Percentiles rank a stretch among this genome's conserved stretches.
Conservation (phyloP, 2,329 filamentous ascomycete genomes). For the Orbilia quercus region DNA sequence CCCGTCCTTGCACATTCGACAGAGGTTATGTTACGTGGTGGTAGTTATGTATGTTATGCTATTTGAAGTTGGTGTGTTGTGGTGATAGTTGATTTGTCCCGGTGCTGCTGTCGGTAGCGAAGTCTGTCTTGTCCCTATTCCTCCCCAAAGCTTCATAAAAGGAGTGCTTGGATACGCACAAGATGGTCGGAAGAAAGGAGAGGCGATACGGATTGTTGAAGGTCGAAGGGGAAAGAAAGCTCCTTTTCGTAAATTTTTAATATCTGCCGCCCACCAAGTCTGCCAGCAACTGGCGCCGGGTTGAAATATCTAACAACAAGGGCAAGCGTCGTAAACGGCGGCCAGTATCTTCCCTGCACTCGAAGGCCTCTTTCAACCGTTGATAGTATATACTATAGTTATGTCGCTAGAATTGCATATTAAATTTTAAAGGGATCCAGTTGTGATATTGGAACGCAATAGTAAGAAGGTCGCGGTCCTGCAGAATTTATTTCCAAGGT, state of each 20-base stretch:
- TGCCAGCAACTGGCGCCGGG: conserved; percentile 37
- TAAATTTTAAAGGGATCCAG: conserved; percentile 24
- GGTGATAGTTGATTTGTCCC: conserved; percentile 10
- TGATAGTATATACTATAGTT: no score
- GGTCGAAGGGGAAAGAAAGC: conserved; percentile 34
- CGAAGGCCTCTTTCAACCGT: conserved; percentile 38
- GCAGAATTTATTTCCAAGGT: conserved; percentile 45
- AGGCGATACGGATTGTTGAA: conserved; percentile 19
- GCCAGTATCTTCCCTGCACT: conserved; percentile 42
- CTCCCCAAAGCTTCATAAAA: conserved; percentile 3
- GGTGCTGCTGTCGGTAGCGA: not conserved
- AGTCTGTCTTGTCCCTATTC: not conserved
- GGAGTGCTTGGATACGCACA: conserved; percentile 5
- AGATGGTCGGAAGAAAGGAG: conserved; percentile 13
- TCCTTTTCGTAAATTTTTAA: conserved; percentile 51
- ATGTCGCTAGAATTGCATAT: conserved; percentile 57
- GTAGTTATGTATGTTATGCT: no score
- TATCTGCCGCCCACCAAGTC: conserved; percentile 43
- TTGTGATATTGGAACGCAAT: conserved; percentile 8
- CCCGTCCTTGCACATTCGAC: conserved; percentile 16
- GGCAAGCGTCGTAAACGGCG: conserved; percentile 37
- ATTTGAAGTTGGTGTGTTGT: conserved; percentile 32
- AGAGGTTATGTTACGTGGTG: no score
- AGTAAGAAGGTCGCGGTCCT: conserved; percentile 31
- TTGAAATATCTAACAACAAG: conserved; percentile 50